Percentiles rank a stretch among this genome's conserved stretches.
phyloP scores from a whole-genome alignment of 176 grass and related monocot genomes.

The Cocos nucifera region DNA sequence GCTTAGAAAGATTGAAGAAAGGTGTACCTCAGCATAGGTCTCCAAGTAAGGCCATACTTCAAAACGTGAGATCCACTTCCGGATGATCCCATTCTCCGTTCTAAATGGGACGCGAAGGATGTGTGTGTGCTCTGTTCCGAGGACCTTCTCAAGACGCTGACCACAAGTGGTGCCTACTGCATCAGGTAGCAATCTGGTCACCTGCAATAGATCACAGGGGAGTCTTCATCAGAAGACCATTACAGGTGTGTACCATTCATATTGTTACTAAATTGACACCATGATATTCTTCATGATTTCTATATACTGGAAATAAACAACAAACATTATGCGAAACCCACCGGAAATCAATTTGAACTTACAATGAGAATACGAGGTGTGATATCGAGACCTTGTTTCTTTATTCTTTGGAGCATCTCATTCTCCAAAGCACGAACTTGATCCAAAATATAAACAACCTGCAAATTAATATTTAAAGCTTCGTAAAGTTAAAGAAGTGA shows the following conservation, averaged over 20 bases:
- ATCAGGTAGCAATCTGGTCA: slow-evolving; percentile 88
- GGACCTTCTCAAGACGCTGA: slow-evolving; percentile 92
- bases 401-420: slow-evolving; percentile 95
- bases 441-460: slow-evolving; percentile 99
- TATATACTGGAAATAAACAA: no score
- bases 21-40: slow-evolving; percentile 4
- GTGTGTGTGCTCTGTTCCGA: slow-evolving; percentile 93
- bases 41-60: slow-evolving; percentile 11
- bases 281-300: no score
- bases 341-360: slow-evolving; percentile 18
- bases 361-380: slow-evolving; percentile 97
- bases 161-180: slow-evolving; percentile 89
- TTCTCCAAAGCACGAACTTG: slow-evolving; percentile 98
- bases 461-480: background rate
- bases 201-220: slow-evolving; percentile 28
- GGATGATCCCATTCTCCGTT: slow-evolving; percentile 42
- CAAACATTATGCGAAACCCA: no score
- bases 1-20: background rate
- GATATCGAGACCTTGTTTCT: slow-evolving; percentile 90
- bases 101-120: slow-evolving; percentile 96
- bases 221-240: background rate
- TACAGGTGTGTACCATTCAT: no score
- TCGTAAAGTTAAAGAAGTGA: background rate
- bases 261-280: no score
- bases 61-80: slow-evolving; percentile 6